Evolutionary conservation across 495 filamentous ascomycete genomes (phyloP), one percentile per base, ranked within the genome.

Genomic region (Neurospora sp.): DNA sequence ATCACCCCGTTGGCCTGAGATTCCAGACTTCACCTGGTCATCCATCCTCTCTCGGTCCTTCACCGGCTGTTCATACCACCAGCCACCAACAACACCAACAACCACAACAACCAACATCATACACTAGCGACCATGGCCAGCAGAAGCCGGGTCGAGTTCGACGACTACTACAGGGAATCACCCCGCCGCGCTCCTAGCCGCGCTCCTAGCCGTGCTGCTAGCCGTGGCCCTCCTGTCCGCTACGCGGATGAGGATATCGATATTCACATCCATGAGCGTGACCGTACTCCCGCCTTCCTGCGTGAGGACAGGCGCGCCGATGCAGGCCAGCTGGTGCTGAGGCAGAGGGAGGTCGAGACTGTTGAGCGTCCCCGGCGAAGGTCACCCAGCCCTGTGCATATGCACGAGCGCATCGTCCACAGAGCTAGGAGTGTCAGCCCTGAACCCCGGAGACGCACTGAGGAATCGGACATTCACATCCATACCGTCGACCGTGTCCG

Each of bases 341-440:
- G 84, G 40, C 78, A 80, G 71, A 80, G 83, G 48, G 84, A 86
- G 71, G 76, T 83, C 40, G 85, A 86, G 76, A 83, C 81, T 0
- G 69, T 84, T 39, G 84, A 84, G 74, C 82, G 79, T 69, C 77
- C 70, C 35, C 74, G 75, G 5, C 78, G 75, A 61, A 82, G 84
- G 69, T 84, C 82, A 27, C 85, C 84, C n/a, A 85, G 82, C 72
- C 84, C 84, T 41, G 69, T 82, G 37, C 79, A 79, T 16, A 75
- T 82, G 59, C 78, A 78, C n/a, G 79, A 83, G 74, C 76, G 76
- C 22, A 61, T 79, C n/a, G 53, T 81, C 27, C 27, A 74, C 70
- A 76, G 82, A 14, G 73, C 80, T 66, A 75, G 81, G 73, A 82
- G 82, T 71, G 73, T 79, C 46, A 81, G 79, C 76, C 83, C 78